Evolutionary conservation across 1,284 basidiomycete genomes (phyloP), one percentile per base, ranked within the genome.

Genomic region (Cutaneotrichosporon sp.): DNA sequence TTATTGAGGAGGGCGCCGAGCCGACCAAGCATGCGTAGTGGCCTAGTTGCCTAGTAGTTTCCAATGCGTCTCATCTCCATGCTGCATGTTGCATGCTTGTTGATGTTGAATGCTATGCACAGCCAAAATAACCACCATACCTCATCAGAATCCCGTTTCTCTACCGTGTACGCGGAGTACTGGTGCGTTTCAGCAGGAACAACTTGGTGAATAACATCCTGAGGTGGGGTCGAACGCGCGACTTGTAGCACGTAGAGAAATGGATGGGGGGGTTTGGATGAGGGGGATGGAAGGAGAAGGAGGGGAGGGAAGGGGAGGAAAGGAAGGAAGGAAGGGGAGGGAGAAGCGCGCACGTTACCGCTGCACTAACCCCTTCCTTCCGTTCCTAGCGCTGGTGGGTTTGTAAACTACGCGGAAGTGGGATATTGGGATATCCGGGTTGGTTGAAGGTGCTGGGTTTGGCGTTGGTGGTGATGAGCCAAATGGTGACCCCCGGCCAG

Each of bases 151-250:
- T 42, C 55, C 55, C 55, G 38, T 56, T 56, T 56, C 18, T 56
- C 55, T 42, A 56, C 55, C 38, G 36, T 38, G 55, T 42, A 40
- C 38, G 55, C 55, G 55, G 53, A 56, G 55, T 56, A 56, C 55
- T 56, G 55, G 55, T 56, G 55, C 55, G 42, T 49, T 49, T 58
- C 56, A 58, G 56, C 26, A 58, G 56, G 56, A 58, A 58, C 56
- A 58, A 58, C 56, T 58, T 32, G 56, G 56, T 47, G 40, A 49
- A 49, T 22, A 21, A 38, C 36, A 38, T 42, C 55, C 22, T 40
- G 36, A 55, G 52, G 16, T 38, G 36, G 36, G 53, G 14, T 56
- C 22, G 38, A 18, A 56, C 36, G 55, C 36, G 5, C 6, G 16
- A 38, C 22, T 51, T 16, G 10, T 8, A 6, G 21, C 8, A 2